Conservation (phyloP, 1,284 basidiomycete genomes). For the Mycena citricolor region DNA sequence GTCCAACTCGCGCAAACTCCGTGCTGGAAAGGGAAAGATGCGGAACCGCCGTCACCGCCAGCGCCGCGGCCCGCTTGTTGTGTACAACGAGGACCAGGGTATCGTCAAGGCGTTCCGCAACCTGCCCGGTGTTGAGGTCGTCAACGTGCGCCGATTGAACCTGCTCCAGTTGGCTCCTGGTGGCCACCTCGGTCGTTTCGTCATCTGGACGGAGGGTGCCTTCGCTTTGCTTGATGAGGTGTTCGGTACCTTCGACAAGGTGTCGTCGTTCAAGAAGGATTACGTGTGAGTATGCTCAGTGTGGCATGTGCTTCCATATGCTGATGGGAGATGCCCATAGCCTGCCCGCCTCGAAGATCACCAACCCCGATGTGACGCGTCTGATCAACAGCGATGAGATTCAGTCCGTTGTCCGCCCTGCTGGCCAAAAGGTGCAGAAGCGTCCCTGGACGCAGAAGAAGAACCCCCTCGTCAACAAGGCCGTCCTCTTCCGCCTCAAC, state of each 20-base stretch:
- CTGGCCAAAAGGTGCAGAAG: conserved; percentile 78
- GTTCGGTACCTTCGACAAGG: conserved; percentile 91
- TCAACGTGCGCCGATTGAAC: conserved; percentile 94
- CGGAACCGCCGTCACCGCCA: conserved; percentile 97
- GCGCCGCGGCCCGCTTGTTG: conserved; percentile 95
- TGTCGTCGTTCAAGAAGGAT: conserved; percentile 88
- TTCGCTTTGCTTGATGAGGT: conserved; percentile 93
- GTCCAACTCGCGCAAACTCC: conserved; percentile 95
- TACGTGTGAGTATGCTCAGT: conserved; percentile 69
- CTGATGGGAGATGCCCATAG: conserved; percentile 37
- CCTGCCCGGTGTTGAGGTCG: conserved; percentile 97
- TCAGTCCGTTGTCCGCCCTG: conserved; percentile 91
- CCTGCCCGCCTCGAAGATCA: conserved; percentile 93
- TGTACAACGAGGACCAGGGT: conserved; percentile 98
- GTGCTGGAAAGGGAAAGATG: conserved; percentile 97
- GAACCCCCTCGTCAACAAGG: conserved; percentile 98
- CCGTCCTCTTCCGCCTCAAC: conserved; percentile 97
- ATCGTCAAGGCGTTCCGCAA: conserved; percentile 99
- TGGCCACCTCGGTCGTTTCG: conserved; percentile 98
- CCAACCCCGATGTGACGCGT: conserved; percentile 96
- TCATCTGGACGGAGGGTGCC: conserved; percentile 98
- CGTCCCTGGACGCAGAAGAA: conserved; percentile 99
- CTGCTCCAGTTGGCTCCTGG: conserved; percentile 99
- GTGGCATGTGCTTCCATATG: background rate
- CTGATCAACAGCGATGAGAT: conserved; percentile 98